Conservation (phyloP, 177 flowering plant genomes). For the Vitis hybrid region DNA sequence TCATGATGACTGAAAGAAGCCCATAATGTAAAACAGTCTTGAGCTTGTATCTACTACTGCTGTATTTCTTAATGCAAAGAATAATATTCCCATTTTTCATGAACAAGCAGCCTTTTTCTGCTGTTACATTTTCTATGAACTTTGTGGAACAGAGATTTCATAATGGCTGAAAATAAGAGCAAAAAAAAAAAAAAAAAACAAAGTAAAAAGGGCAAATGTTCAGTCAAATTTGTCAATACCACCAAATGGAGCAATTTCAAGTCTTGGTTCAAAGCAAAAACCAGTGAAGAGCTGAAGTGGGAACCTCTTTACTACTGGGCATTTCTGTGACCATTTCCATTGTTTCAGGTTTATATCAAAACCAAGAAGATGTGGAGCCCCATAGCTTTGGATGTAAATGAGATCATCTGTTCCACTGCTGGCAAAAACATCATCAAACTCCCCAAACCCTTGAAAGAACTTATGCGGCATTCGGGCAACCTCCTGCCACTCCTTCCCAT, state of each 20-base stretch:
- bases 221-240: slow-evolving; percentile 6
- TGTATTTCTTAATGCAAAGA: slow-evolving; percentile 17
- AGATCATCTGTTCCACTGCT: slow-evolving; percentile 63
- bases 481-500: slow-evolving; percentile 64
- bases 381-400: slow-evolving; percentile 72
- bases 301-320: slow-evolving; percentile 68
- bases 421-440: slow-evolving; percentile 75
- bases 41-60: slow-evolving; percentile 5
- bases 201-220: background rate
- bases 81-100: slow-evolving; percentile 16
- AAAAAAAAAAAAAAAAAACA: background rate
- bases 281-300: slow-evolving; percentile 79
- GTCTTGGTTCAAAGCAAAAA: slow-evolving; percentile 73
- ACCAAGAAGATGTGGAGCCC: slow-evolving; percentile 58
- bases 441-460: slow-evolving; percentile 78
- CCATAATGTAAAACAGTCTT: slow-evolving; percentile 21
- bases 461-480: slow-evolving; percentile 67
- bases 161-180: slow-evolving; percentile 3
- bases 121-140: slow-evolving; percentile 19
- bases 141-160: slow-evolving; percentile 4
- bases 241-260: slow-evolving; percentile 44
- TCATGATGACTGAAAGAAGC: no score
- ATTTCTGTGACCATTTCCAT: slow-evolving; percentile 75
- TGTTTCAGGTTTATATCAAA: slow-evolving; percentile 49
- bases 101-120: slow-evolving; percentile 15